A percentile compares a stretch with the other conserved stretches of the same genome.
These are phyloP conservation scores for Rhodotorula taiwanensis DNA, from an alignment of 768 basidiomycete species.

Conservation along the genomic window DNA sequence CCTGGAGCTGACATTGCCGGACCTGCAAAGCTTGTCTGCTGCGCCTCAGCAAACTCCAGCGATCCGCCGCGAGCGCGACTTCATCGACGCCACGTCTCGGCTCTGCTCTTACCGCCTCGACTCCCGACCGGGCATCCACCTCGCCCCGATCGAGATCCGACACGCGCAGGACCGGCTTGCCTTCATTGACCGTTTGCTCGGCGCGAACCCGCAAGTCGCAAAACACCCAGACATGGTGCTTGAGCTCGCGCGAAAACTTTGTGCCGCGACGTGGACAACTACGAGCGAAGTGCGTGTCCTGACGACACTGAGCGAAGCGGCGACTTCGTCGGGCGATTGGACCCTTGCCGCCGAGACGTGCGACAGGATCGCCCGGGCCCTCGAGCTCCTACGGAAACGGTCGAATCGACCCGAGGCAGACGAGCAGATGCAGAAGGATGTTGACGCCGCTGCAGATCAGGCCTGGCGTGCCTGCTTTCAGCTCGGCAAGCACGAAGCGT, in stretches of 20 bases:
- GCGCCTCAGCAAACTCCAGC: conserved; percentile 56
- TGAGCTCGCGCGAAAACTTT: conserved; percentile 81
- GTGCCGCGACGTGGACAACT: conserved; percentile 56
- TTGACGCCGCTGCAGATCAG: conserved; percentile 61
- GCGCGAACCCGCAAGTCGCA: conserved; percentile 76
- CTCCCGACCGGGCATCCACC: conserved; percentile 65
- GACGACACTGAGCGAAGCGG: conserved; percentile 85
- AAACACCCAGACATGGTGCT: conserved; percentile 86
- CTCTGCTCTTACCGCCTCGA: conserved; percentile 81
- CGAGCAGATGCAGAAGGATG: conserved; percentile 43
- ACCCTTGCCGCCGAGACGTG: conserved; percentile 62
- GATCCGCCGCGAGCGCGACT: conserved; percentile 68
- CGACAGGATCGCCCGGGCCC: conserved; percentile 59
- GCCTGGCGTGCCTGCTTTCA: conserved; percentile 87
- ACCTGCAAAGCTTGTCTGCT: conserved; percentile 61
- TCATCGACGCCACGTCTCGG: conserved; percentile 94
- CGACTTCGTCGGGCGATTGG: conserved; percentile 75
- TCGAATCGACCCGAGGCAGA: no score
- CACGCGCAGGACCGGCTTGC: conserved; percentile 80
- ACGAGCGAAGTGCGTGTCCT: conserved; percentile 74
- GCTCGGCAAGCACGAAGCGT: conserved; percentile 75
- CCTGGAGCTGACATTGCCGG: background rate
- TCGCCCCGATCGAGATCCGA: conserved; percentile 88
- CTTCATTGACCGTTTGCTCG: conserved; percentile 77
- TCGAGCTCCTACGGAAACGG: conserved; percentile 27